A percentile compares a stretch with the other conserved stretches of the same genome.
These are phyloP conservation scores for Tarenaya hassleriana DNA, from an alignment of 345 rosid genomes.

Conservation along the genomic window DNA sequence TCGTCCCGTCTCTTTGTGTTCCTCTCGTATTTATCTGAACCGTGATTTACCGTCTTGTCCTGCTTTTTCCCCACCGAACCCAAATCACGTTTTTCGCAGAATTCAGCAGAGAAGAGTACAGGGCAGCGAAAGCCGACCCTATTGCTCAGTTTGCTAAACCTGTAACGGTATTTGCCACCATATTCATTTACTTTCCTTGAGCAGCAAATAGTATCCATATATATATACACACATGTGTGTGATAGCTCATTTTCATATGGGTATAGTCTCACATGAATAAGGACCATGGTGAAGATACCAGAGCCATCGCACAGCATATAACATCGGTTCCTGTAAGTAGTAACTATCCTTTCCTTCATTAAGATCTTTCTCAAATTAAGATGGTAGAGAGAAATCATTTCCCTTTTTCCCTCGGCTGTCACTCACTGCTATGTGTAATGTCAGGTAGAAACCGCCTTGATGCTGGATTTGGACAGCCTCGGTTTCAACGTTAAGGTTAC, in stretches of 20 bases:
- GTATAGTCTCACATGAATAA: conserved; percentile 90
- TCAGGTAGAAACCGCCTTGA: conserved; percentile 83
- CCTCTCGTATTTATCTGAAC: background rate
- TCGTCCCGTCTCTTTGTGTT: conserved; percentile 14
- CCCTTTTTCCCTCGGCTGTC: background rate
- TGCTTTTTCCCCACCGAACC: background rate
- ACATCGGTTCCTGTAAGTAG: conserved; percentile 69
- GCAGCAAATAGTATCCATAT: background rate
- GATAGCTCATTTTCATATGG: conserved; percentile 10
- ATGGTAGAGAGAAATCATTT: background rate
- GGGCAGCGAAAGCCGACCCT: conserved; percentile 74
- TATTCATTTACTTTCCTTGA: background rate
- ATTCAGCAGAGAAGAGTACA: conserved; percentile 63
- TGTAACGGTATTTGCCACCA: conserved; percentile 52
- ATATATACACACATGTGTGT: background rate
- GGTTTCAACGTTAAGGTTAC: conserved; percentile 90
- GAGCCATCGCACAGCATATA: conserved; percentile 60
- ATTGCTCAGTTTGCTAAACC: conserved; percentile 81
- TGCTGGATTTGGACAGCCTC: conserved; percentile 85
- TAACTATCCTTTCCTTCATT: background rate
- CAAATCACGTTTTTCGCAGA: conserved; percentile 35
- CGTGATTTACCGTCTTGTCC: background rate
- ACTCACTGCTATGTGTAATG: conserved; percentile 19
- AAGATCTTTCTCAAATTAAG: conserved; percentile 2
- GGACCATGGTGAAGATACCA: conserved; percentile 90